Conservation (phyloP, 495 filamentous ascomycete species). For the Neurospora hispaniola region DNA sequence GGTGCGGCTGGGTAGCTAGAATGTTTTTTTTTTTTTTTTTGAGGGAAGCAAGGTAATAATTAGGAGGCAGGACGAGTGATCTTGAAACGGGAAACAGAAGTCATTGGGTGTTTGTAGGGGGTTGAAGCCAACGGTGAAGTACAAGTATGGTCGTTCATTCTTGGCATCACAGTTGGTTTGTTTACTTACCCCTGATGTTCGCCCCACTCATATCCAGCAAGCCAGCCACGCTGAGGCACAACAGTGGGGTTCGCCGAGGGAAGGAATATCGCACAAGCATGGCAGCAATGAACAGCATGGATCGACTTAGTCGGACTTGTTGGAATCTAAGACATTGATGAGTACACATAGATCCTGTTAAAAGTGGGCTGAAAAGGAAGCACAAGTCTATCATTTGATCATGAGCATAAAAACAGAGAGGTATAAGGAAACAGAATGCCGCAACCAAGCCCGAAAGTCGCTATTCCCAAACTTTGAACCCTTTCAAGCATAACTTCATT, state of each 20-base stretch:
- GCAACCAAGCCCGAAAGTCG: not conserved
- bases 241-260: not conserved
- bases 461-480: not conserved
- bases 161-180: not conserved
- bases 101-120: not conserved
- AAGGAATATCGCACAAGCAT: not conserved
- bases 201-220: not conserved
- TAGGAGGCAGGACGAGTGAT: not conserved
- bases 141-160: not conserved
- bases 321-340: not conserved
- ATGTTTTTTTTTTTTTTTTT: not conserved
- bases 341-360: not conserved
- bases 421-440: not conserved
- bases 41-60: not conserved
- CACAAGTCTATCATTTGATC: not conserved
- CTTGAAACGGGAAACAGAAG: not conserved
- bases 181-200: not conserved
- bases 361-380: not conserved
- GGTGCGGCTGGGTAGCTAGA: not conserved
- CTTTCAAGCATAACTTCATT: not conserved
- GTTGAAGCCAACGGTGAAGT: not conserved
- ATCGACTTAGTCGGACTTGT: not conserved
- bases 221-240: not conserved
- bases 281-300: not conserved
- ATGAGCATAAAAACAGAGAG: not conserved